Evolutionary conservation across 2,329 filamentous ascomycete species (phyloP).

Genomic region (Colletotrichum nymphaeae): DNA sequence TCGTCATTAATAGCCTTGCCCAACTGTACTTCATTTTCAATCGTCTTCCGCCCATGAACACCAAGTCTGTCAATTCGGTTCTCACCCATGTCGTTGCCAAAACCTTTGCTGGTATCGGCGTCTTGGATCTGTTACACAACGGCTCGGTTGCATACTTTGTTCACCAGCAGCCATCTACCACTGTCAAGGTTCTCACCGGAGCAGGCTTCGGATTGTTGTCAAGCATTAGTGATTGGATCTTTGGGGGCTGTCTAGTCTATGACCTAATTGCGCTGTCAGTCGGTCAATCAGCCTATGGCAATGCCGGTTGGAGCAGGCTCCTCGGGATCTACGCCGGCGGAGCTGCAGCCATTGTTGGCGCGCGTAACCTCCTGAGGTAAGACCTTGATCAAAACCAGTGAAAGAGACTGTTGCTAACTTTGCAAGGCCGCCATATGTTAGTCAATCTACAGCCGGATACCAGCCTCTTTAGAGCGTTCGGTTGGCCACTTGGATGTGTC

Average conservation of each 20-base stretch:
- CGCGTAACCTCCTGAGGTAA: conserved; percentile 64
- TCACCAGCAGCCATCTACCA: conserved; percentile 54
- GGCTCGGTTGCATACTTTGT: conserved; percentile 66
- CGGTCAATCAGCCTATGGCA: conserved; percentile 59
- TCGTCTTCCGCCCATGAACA: conserved; percentile 61
- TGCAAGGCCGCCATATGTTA: conserved; percentile 10
- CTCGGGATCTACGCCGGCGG: conserved; percentile 63
- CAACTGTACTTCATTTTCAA: conserved; percentile 66
- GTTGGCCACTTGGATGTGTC: background rate
- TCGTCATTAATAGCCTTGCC: conserved; percentile 64
- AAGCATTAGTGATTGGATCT: conserved; percentile 67
- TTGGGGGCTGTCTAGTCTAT: conserved; percentile 69
- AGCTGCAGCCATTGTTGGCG: conserved; percentile 63
- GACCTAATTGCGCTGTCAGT: conserved; percentile 65
- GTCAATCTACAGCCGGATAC: background rate
- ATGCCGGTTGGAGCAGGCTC: conserved; percentile 60
- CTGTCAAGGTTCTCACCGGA: conserved; percentile 64
- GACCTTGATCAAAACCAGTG: background rate
- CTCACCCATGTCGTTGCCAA: conserved; percentile 69
- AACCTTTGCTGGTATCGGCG: conserved; percentile 70
- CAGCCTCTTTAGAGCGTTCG: background rate
- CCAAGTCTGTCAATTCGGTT: conserved; percentile 58
- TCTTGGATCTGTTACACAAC: conserved; percentile 70
- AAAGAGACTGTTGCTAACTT: background rate
- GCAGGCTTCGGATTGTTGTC: conserved; percentile 63